phyloP scores from a whole-genome alignment of 495 filamentous ascomycete species.

The Podospora australis region DNA sequence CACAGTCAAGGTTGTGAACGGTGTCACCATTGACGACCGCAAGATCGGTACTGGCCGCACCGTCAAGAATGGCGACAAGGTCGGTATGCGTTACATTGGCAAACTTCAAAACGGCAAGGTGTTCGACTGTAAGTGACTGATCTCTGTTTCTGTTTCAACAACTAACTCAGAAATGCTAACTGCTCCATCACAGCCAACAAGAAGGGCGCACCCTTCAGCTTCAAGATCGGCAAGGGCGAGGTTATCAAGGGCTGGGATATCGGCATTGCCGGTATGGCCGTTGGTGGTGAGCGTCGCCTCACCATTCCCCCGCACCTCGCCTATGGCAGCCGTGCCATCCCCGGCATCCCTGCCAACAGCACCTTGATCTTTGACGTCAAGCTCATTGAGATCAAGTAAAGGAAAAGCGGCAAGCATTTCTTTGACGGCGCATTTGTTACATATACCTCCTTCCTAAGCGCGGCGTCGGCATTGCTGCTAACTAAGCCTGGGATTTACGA shows the following conservation, averaged over 20 bases:
- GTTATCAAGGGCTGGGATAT: constrained; percentile 99
- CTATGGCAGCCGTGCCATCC: constrained; percentile 73
- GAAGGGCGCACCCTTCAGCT: constrained; percentile 92
- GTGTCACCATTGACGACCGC: constrained; percentile 90
- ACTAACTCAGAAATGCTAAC: too few species aligned
- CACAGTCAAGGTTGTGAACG: constrained; percentile 71
- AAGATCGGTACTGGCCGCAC: constrained; percentile 76
- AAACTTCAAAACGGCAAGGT: constrained; percentile 88
- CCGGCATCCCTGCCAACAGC: constrained; percentile 85
- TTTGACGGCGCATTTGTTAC: neutral
- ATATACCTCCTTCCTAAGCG: constrained; percentile 4
- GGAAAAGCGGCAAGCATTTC: neutral
- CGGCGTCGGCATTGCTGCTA: constrained; percentile 6
- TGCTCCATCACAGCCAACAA: constrained; percentile 77
- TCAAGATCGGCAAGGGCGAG: constrained; percentile 87
- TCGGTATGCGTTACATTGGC: constrained; percentile 95
- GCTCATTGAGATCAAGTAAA: constrained; percentile 62
- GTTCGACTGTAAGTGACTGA: too few species aligned
- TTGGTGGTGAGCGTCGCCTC: constrained; percentile 87
- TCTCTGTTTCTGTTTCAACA: too few species aligned
- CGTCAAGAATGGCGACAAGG: constrained; percentile 77
- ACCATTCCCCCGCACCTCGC: constrained; percentile 76
- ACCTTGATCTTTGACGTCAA: constrained; percentile 91
- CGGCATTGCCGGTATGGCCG: constrained; percentile 83
- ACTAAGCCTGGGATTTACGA: constrained; percentile 11